Percentiles rank a stretch among this genome's conserved stretches.
These are phyloP conservation scores for Globisporangium recalcitrans DNA, from an alignment of 352 stramenopile genomes.

Conservation along the genomic window DNA sequence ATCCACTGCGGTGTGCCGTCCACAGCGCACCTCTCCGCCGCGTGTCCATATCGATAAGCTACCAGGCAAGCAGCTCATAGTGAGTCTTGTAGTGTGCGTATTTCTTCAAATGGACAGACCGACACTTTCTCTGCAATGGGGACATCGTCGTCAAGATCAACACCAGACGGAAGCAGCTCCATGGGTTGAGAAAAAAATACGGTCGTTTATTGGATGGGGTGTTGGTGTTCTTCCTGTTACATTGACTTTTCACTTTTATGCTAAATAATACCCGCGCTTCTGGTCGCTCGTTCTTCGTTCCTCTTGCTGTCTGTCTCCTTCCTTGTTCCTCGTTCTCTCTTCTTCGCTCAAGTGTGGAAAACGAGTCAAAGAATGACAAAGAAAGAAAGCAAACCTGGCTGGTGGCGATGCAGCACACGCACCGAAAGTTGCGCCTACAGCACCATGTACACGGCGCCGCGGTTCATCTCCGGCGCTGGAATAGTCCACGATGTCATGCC, in stretches of 20 bases:
- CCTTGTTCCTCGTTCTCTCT: neutral
- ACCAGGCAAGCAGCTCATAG: neutral
- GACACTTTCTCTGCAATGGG: too few relatives aligned
- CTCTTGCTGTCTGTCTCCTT: neutral
- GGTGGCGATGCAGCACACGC: neutral
- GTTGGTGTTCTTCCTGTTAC: constrained; percentile 12
- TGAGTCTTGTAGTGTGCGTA: neutral
- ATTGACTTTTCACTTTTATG: constrained; percentile 23
- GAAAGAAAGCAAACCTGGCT: neutral
- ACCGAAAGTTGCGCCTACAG: constrained; percentile 31
- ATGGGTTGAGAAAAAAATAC: neutral
- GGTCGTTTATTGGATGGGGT: constrained; percentile 11
- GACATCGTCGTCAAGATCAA: neutral
- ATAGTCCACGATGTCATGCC: constrained; percentile 75
- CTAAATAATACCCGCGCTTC: constrained; percentile 23
- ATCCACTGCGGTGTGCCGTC: constrained; percentile 41
- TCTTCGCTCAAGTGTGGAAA: neutral
- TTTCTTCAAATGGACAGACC: neutral
- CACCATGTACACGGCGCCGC: constrained; percentile 65
- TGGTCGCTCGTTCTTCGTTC: neutral
- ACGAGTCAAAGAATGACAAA: neutral
- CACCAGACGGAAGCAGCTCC: neutral
- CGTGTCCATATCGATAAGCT: constrained; percentile 51
- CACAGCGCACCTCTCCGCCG: constrained; percentile 34
- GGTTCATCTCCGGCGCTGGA: constrained; percentile 49